Conservation (phyloP, 495 filamentous ascomycete genomes). For the Neurospora sp. region DNA sequence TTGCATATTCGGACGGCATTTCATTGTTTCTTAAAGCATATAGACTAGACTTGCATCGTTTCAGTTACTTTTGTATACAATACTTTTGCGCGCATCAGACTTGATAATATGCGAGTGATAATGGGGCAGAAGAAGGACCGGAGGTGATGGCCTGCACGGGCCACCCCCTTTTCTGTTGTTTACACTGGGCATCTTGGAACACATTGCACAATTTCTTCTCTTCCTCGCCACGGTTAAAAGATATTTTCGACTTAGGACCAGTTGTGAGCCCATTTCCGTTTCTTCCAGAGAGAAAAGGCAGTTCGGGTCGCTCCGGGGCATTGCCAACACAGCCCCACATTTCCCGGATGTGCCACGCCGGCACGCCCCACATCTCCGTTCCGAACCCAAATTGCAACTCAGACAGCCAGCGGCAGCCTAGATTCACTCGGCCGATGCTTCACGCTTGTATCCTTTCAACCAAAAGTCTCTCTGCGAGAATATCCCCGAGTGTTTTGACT, state of each 20-base stretch:
- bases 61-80: background rate
- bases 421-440: background rate
- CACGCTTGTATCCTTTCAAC: conserved; percentile 3
- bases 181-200: background rate
- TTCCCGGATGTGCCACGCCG: background rate
- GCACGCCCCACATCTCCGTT: background rate
- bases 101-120: background rate
- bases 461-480: conserved; percentile 4
- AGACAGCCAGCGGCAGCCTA: no score
- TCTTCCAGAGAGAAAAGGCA: background rate
- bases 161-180: background rate
- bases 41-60: background rate
- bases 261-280: no score
- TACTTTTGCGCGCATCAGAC: background rate
- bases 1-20: background rate
- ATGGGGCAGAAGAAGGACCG: background rate
- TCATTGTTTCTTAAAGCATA: background rate
- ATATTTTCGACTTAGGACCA: no score
- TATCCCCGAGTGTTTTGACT: conserved; percentile 1
- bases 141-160: background rate
- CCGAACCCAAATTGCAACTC: background rate
- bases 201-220: no score
- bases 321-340: background rate
- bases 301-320: background rate
- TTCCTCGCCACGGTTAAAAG: no score